Evolutionary conservation across 2,329 filamentous ascomycete genomes (phyloP), one percentile per base, ranked within the genome.

Genomic region (Alternaria sp.): DNA sequence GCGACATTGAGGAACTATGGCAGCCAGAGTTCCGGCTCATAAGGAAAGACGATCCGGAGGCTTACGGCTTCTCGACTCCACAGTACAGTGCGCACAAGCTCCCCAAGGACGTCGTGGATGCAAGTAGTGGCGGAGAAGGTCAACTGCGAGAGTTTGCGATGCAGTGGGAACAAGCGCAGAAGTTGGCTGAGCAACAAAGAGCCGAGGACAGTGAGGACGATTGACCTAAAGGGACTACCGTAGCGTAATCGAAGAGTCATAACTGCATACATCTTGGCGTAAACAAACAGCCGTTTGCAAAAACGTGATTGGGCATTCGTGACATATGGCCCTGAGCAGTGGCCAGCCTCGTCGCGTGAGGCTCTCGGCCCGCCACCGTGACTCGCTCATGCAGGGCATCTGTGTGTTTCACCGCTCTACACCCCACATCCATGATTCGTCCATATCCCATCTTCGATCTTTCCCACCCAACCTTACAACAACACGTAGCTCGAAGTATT

Each of bases 11-110:
- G 55, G 79, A 85, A 16, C 77, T 85, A 8, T 88, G 87, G 73
- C 84, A 85, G 5, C 92, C 93, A 0, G 94, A 97, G 78, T 86
- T 99, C 66, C 86, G 94, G 43, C 84, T 98, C 9, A 87, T 99
- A 48, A 88, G 90, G 69, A 89, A 89, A 75, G 90, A 94, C 65
- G 94, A 98, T 67, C 93, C 94, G 0, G 92, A 94, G 62, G 94
- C 94, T 1, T 95, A 93, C 75, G 91, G 91, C 69, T 96, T 97
- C 75, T 89, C 87, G 66, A 91, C 92, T 5, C 87, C 93, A 1
- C 92, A 94, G 73, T 98, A 97, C 78, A 97, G 93, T 63, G 94
- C 95, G 3, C 94, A 98, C 76, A 99, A 98, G 80, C 81, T 99
- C 69, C 95, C 95, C 0, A 93, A 90, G 77, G 95, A 99, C 70